Percentiles rank a stretch among this genome's conserved stretches.
These are phyloP conservation scores for Trichosporon coremiiforme DNA, from an alignment of 1,284 basidiomycete genomes.

Conservation along the genomic window DNA sequence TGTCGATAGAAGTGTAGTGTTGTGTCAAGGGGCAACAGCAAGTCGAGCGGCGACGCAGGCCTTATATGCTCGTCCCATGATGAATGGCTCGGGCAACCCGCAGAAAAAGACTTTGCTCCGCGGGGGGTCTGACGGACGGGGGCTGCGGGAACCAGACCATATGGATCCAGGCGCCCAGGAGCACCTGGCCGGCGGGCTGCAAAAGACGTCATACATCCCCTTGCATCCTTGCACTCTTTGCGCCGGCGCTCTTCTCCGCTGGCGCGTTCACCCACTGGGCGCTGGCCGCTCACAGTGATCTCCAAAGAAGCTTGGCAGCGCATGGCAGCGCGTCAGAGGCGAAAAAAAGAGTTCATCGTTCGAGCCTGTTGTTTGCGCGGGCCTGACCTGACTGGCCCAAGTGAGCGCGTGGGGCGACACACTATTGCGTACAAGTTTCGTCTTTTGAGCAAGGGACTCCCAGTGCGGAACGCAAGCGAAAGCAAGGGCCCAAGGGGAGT, in stretches of 20 bases:
- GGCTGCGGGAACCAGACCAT: not conserved
- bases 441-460: not conserved
- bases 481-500: not conserved
- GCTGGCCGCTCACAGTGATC: too few relatives aligned
- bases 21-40: too few relatives aligned
- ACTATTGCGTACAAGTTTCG: not conserved
- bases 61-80: not conserved
- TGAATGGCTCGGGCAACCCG: not conserved
- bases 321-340: not conserved
- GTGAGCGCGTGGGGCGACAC: not conserved
- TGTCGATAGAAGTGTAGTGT: not conserved
- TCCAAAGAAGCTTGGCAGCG: too few relatives aligned
- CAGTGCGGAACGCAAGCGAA: not conserved
- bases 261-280: too few relatives aligned
- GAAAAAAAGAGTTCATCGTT: not conserved
- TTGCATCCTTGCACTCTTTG: too few relatives aligned
- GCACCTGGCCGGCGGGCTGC: not conserved
- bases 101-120: not conserved
- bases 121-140: too few relatives aligned
- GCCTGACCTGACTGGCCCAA: too few relatives aligned
- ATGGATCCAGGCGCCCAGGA: not conserved
- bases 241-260: too few relatives aligned
- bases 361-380: not conserved
- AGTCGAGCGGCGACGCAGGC: not conserved
- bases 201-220: constrained; percentile 4